Percentiles rank a stretch among this genome's conserved stretches.
phyloP scores from a whole-genome alignment of 2,329 filamentous ascomycete species.

The Alternaria burnsii region DNA sequence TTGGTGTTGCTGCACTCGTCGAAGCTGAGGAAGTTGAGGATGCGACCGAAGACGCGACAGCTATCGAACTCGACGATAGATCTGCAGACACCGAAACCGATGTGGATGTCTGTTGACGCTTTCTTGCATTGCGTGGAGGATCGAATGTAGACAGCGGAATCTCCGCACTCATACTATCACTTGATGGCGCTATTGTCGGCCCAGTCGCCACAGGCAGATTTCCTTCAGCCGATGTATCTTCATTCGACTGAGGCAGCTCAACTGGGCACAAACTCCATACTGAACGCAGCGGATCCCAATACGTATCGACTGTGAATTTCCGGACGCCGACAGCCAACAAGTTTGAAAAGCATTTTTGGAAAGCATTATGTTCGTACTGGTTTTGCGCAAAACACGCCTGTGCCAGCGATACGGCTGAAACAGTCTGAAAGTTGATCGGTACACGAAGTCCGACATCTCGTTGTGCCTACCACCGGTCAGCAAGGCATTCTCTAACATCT shows the following conservation, averaged over 20 bases:
- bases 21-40: constrained; percentile 14
- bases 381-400: constrained; percentile 66
- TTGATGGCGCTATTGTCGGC: constrained; percentile 24
- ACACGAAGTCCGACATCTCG: constrained; percentile 67
- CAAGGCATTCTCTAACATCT: neutral
- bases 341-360: constrained; percentile 68
- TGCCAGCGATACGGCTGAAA: constrained; percentile 64
- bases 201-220: constrained; percentile 21
- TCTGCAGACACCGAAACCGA: constrained; percentile 1
- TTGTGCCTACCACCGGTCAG: constrained; percentile 60
- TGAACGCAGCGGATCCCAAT: constrained; percentile 66
- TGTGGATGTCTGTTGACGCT: constrained; percentile 23
- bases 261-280: constrained; percentile 70
- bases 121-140: constrained; percentile 6
- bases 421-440: constrained; percentile 69
- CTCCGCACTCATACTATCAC: constrained; percentile 25
- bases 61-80: constrained; percentile 5
- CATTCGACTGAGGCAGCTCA: constrained; percentile 53
- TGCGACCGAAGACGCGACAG: neutral
- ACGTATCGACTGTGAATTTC: constrained; percentile 67
- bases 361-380: constrained; percentile 62
- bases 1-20: constrained; percentile 23
- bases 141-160: constrained; percentile 25
- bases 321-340: constrained; percentile 68
- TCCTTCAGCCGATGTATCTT: constrained; percentile 4